Base-by-base conservation (phyloP, 164 flowering plant species). In the Amborella trichopoda region DNA sequence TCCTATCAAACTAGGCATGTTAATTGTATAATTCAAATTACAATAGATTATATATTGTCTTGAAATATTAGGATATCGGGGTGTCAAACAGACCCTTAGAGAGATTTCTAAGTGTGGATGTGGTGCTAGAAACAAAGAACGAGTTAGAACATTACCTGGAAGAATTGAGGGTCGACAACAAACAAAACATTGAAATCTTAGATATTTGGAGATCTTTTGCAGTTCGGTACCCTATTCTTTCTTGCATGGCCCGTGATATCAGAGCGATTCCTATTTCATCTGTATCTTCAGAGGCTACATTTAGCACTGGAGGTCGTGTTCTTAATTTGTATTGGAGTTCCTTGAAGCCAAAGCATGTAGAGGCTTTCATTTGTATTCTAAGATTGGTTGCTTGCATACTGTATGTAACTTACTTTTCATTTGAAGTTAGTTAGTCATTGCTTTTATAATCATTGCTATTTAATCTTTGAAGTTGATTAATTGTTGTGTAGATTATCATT, bases 121-220 rank as follows among this genome's bases (percentile, higher is more conserved):
- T n/a, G n/a, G n/a, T n/a, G n/a, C n/a, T n/a, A n/a, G n/a, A n/a
- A n/a, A n/a, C n/a, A n/a, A n/a, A n/a, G n/a, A n/a, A n/a, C n/a
- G n/a, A n/a, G n/a, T n/a, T n/a, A n/a, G n/a, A n/a, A n/a, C n/a
- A n/a, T n/a, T n/a, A n/a, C n/a, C n/a, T n/a, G n/a, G n/a, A n/a
- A n/a, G 46, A 42, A 21, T 27, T 27, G 11, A 33, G 23, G 10
- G 6, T 23, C 0, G 42, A 24, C 18, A 18, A 21, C 1, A 24
- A 25, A 23, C n/a, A 13, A 25, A 23, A 48, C 8, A 32, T 48
- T 26, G 40, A 48, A 8, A 48, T 32, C 3, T 33, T 48, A 33
- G n/a, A 23, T 48, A 14, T 11, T 30, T 32, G 40, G 51, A 19
- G 36, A 21, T 30, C 24, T 32, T 18, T 21, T 17, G 9, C 21